Percentiles rank a stretch among this genome's conserved stretches.
These are phyloP conservation scores for Basipetospora chlamydospora DNA, from an alignment of 2,329 filamentous ascomycete genomes.

Conservation along the genomic window DNA sequence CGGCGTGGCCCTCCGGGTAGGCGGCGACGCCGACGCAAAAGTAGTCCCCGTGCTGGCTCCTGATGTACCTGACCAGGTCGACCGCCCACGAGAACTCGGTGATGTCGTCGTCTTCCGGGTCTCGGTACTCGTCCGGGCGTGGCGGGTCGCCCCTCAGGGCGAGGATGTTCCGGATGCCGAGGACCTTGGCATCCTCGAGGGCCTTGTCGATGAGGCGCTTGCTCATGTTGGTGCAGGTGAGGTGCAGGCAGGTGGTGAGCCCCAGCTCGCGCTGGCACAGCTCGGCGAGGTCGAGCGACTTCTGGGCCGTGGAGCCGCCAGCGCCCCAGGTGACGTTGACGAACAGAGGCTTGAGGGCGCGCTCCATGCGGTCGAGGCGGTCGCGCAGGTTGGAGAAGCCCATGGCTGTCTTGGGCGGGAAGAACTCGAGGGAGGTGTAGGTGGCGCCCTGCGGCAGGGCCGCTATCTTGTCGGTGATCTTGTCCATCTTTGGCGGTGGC, in stretches of 20 bases:
- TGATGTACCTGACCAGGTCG: constrained; percentile 83
- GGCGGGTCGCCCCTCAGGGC: constrained; percentile 87
- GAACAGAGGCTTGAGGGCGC: constrained; percentile 79
- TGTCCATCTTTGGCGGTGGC: constrained; percentile 68
- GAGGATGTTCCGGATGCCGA: constrained; percentile 88
- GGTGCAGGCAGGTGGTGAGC: constrained; percentile 85
- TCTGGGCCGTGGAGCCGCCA: constrained; percentile 78
- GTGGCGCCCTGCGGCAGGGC: constrained; percentile 65
- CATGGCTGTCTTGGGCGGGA: constrained; percentile 93
- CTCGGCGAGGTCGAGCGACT: constrained; percentile 88
- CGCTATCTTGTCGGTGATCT: constrained; percentile 90
- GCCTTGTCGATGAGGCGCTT: constrained; percentile 72
- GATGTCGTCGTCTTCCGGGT: constrained; percentile 45
- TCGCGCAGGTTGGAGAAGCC: constrained; percentile 88
- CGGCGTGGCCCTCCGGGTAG: constrained; percentile 90
- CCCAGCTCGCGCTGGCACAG: constrained; percentile 85
- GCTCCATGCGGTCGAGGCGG: constrained; percentile 87
- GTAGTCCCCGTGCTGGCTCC: constrained; percentile 74
- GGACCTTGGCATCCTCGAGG: constrained; percentile 73
- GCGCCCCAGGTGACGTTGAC: constrained; percentile 98
- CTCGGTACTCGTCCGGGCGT: constrained; percentile 70
- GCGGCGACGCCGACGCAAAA: constrained; percentile 92
- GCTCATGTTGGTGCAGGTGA: constrained; percentile 98
- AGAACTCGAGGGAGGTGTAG: constrained; percentile 98
- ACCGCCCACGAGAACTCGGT: constrained; percentile 78